Evolutionary conservation across 108 stramenopile genomes (phyloP).

Genomic region (Epithemia pelagica): DNA sequence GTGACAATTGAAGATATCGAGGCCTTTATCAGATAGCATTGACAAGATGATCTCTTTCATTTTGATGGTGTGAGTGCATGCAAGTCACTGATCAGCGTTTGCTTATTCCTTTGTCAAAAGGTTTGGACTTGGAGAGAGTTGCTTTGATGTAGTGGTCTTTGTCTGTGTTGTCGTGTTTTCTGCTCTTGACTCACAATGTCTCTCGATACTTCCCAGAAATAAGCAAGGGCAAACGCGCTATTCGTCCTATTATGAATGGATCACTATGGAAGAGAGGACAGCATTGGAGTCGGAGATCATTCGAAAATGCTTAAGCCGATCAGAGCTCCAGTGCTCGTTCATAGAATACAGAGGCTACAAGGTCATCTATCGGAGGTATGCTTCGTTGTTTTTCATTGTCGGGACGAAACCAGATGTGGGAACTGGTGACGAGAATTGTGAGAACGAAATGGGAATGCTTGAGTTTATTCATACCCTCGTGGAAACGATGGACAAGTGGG

Average conservation of each 20-base stretch:
- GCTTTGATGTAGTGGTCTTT: no score
- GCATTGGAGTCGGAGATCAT: slow-evolving; percentile 94
- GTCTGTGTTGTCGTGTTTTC: no score
- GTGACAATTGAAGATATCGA: no score
- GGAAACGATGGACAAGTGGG: slow-evolving; percentile 88
- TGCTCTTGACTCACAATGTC: no score
- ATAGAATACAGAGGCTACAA: slow-evolving; percentile 93
- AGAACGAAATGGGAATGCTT: slow-evolving; percentile 92
- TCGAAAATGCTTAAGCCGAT: slow-evolving; percentile 86
- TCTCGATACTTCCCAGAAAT: slow-evolving; percentile 53
- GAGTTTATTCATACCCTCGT: slow-evolving; percentile 95
- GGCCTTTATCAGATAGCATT: no score
- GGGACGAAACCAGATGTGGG: slow-evolving; percentile 83
- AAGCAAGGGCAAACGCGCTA: slow-evolving; percentile 95
- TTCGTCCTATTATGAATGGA: slow-evolving; percentile 91
- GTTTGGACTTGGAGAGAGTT: no score
- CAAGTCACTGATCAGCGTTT: neutral
- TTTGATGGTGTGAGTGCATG: slow-evolving; percentile 77
- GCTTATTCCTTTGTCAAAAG: neutral
- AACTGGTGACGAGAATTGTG: slow-evolving; percentile 61
- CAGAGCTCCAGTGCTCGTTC: slow-evolving; percentile 92
- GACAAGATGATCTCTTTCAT: slow-evolving; percentile 76
- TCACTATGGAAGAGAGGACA: slow-evolving; percentile 82
- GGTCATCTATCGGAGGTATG: slow-evolving; percentile 91
- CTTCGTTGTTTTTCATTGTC: slow-evolving; percentile 94